Evolutionary conservation across 2,329 filamentous ascomycete species (phyloP).

Genomic region (Trichoderma sp.): DNA sequence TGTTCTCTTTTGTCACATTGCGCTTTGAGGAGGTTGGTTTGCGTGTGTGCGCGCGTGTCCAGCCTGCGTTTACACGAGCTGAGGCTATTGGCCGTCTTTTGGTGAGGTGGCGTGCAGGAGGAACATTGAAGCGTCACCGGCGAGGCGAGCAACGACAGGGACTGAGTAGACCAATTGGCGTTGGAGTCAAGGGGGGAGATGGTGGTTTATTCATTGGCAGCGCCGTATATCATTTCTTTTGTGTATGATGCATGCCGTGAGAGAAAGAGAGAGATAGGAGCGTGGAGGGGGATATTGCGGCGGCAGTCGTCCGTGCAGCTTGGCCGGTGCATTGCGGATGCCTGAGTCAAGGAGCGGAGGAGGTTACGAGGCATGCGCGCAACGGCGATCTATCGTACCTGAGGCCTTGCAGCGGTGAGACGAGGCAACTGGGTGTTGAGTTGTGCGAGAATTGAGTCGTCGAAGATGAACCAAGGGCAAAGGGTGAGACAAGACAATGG

Average conservation of each 20-base stretch:
- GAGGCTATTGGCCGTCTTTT: neutral
- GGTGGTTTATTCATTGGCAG: neutral
- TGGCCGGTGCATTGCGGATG: neutral
- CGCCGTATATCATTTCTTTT: neutral
- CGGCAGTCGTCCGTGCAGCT: neutral
- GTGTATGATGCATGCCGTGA: neutral
- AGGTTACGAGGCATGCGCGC: neutral
- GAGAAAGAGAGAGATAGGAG: neutral
- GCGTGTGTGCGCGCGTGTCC: neutral
- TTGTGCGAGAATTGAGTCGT: too few species aligned
- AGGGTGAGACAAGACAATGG: too few species aligned
- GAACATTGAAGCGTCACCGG: neutral
- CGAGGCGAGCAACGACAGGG: neutral
- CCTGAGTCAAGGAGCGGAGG: slow-evolving; percentile 3
- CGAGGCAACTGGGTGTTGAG: too few species aligned
- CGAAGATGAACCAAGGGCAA: too few species aligned
- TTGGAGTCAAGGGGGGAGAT: neutral
- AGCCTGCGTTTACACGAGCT: neutral
- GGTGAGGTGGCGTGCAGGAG: slow-evolving; percentile 14
- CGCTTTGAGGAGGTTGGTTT: neutral
- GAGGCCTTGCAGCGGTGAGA: neutral
- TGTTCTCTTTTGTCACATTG: neutral
- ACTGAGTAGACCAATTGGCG: neutral
- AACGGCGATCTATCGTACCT: neutral
- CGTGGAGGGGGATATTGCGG: neutral